phyloP scores from a whole-genome alignment of 495 filamentous ascomycete species.

The Penicillium fimorum region DNA sequence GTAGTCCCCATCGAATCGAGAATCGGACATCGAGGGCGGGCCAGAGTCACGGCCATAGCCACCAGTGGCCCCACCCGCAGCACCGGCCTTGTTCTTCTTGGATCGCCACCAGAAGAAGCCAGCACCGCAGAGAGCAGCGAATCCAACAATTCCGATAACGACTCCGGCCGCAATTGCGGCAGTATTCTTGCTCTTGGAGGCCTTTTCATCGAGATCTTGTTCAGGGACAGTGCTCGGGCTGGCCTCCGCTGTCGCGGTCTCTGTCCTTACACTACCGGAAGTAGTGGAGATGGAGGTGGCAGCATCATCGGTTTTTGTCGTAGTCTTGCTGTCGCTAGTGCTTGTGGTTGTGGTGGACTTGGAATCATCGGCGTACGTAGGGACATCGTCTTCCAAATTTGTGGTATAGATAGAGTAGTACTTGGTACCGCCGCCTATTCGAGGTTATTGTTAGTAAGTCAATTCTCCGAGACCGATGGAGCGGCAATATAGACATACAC shows the following conservation, averaged over 20 bases:
- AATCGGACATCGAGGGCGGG: conserved; percentile 63
- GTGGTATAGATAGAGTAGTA: conserved; percentile 50
- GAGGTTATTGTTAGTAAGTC: conserved; percentile 6
- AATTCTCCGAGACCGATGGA: neutral
- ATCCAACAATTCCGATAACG: conserved; percentile 76
- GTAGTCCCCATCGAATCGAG: conserved; percentile 79
- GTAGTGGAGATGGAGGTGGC: neutral
- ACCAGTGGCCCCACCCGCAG: conserved; percentile 67
- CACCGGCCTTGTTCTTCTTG: conserved; percentile 69
- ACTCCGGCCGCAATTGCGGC: conserved; percentile 86
- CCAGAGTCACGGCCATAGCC: conserved; percentile 27
- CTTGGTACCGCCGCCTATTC: conserved; percentile 43
- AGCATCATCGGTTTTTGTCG: conserved; percentile 23
- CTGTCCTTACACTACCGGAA: conserved; percentile 36
- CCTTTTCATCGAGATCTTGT: conserved; percentile 17
- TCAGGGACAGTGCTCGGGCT: conserved; percentile 15
- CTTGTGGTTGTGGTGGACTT: conserved; percentile 14
- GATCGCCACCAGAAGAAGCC: conserved; percentile 74
- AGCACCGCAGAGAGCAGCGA: conserved; percentile 63
- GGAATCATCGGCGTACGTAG: conserved; percentile 17
- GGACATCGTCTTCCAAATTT: conserved; percentile 31
- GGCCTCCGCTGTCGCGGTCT: conserved; percentile 37
- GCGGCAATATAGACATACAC: conserved; percentile 40
- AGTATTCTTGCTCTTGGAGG: conserved; percentile 50
- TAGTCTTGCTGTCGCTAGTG: neutral